These are phyloP conservation scores for Stagonosporopsis chrysanthemi DNA, from an alignment of 2,329 filamentous ascomycete species.

Conservation along the genomic window DNA sequence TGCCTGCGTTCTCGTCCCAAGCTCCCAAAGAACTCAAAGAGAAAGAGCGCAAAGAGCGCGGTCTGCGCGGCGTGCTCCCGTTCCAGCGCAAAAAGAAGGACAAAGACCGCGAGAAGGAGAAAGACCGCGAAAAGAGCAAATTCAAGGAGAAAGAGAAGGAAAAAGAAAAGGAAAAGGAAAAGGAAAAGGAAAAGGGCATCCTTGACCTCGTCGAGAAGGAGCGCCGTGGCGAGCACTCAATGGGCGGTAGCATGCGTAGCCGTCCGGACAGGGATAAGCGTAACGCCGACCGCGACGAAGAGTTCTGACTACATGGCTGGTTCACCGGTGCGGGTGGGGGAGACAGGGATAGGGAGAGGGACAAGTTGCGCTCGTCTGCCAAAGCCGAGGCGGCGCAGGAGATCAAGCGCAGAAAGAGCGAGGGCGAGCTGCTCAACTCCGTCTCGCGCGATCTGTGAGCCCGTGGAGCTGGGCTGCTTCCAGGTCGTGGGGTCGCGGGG, in stretches of 20 bases:
- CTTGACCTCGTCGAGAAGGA: constrained; percentile 17
- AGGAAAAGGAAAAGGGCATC: constrained; percentile 29
- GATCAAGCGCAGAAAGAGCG: constrained; percentile 41
- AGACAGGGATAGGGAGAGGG: too few species aligned
- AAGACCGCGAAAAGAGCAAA: constrained; percentile 27
- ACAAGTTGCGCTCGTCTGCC: constrained; percentile 16
- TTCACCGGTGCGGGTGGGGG: constrained; percentile 43
- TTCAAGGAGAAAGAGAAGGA: too few species aligned
- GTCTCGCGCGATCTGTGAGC: background rate
- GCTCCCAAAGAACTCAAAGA: constrained; percentile 40
- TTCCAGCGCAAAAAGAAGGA: constrained; percentile 48
- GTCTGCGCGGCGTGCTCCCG: constrained; percentile 49
- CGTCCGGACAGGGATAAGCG: constrained; percentile 26
- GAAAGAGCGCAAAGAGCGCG: constrained; percentile 50
- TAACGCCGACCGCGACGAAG: constrained; percentile 33
- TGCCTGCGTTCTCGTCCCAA: constrained; percentile 46
- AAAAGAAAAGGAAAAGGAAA: constrained; percentile 27
- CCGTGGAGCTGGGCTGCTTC: too few species aligned
- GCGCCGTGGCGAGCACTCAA: constrained; percentile 17
- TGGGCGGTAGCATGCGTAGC: constrained; percentile 17
- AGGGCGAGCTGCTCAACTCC: constrained; percentile 36
- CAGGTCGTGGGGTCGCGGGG: too few species aligned
- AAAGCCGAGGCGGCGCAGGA: constrained; percentile 25
- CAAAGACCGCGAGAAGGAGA: constrained; percentile 37
- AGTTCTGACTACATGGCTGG: constrained; percentile 50